Conservation (phyloP, 352 stramenopile species). For the Phytophthora chlamydospora region DNA sequence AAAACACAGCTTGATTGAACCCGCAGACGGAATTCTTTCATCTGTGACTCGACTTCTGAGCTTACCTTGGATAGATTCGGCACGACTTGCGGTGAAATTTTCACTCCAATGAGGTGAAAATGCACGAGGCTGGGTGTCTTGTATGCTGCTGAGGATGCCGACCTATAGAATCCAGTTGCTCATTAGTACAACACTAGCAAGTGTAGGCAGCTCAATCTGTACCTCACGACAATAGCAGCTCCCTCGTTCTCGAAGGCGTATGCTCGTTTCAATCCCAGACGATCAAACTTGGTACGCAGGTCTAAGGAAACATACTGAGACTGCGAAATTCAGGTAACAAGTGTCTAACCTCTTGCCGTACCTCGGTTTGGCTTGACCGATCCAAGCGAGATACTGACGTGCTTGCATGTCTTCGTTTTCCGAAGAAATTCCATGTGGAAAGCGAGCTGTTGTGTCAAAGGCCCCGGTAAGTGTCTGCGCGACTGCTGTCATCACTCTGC, state of each 20-base stretch:
- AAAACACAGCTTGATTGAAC: not conserved
- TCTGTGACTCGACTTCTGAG: not conserved
- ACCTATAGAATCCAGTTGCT: slow-evolving; percentile 8
- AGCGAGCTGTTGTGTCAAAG: slow-evolving; percentile 33
- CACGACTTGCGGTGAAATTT: slow-evolving; percentile 25
- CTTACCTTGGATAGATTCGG: slow-evolving; percentile 42
- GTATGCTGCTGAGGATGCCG: slow-evolving; percentile 32
- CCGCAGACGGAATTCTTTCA: no score
- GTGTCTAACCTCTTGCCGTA: slow-evolving; percentile 4
- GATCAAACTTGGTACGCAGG: slow-evolving; percentile 66
- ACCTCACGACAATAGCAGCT: slow-evolving; percentile 44
- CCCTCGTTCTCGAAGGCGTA: slow-evolving; percentile 48
- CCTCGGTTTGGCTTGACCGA: slow-evolving; percentile 57
- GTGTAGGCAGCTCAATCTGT: not conserved
- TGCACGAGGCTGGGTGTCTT: slow-evolving; percentile 38
- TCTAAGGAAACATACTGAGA: slow-evolving; percentile 32
- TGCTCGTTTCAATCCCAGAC: slow-evolving; percentile 53
- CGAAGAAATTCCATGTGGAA: slow-evolving; percentile 60
- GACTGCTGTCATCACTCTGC: no score
- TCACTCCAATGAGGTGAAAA: slow-evolving; percentile 46
- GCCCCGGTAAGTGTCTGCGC: no score
- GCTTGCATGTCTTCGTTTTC: slow-evolving; percentile 32
- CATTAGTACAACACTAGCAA: not conserved
- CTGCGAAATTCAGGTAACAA: not conserved
- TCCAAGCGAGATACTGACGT: slow-evolving; percentile 60